These are phyloP conservation scores for Naematelia aurantialba DNA, from an alignment of 768 basidiomycete genomes.

Conservation along the genomic window DNA sequence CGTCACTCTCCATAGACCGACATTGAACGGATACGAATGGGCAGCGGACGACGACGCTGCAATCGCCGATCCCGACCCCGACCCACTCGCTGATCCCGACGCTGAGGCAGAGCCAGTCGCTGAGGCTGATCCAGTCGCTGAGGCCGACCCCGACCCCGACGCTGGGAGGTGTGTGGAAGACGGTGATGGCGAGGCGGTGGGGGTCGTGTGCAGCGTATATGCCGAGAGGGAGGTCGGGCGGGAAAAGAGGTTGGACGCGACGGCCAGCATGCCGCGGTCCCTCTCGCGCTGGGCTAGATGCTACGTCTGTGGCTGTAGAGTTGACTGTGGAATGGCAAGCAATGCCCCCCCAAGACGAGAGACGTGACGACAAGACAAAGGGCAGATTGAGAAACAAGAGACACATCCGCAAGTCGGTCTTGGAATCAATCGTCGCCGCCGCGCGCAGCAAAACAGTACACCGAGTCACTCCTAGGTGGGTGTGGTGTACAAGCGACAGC, in stretches of 20 bases:
- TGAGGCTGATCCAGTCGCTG: neutral
- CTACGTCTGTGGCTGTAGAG: neutral
- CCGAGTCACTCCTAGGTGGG: no score
- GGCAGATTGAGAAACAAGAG: neutral
- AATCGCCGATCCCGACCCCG: slow-evolving; percentile 10
- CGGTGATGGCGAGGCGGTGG: slow-evolving; percentile 18
- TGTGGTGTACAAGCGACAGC: no score
- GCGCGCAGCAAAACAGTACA: no score
- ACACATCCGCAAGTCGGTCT: no score
- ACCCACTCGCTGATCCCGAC: no score
- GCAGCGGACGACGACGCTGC: neutral
- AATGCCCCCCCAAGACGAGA: neutral
- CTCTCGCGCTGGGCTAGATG: neutral
- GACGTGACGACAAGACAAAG: neutral
- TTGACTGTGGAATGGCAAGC: neutral
- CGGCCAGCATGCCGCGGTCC: slow-evolving; percentile 24
- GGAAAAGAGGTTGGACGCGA: slow-evolving; percentile 19
- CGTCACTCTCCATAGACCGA: slow-evolving; percentile 87
- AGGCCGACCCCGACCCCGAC: slow-evolving; percentile 4
- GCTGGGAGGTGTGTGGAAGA: slow-evolving; percentile 30
- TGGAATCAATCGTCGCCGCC: no score
- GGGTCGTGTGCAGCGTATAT: slow-evolving; percentile 25
- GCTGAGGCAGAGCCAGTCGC: neutral
- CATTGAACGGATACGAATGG: slow-evolving; percentile 55
- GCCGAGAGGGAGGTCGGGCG: slow-evolving; percentile 27